These are phyloP conservation scores for Marasmius fiardii DNA, from an alignment of 1,284 basidiomycete genomes.

Conservation along the genomic window DNA sequence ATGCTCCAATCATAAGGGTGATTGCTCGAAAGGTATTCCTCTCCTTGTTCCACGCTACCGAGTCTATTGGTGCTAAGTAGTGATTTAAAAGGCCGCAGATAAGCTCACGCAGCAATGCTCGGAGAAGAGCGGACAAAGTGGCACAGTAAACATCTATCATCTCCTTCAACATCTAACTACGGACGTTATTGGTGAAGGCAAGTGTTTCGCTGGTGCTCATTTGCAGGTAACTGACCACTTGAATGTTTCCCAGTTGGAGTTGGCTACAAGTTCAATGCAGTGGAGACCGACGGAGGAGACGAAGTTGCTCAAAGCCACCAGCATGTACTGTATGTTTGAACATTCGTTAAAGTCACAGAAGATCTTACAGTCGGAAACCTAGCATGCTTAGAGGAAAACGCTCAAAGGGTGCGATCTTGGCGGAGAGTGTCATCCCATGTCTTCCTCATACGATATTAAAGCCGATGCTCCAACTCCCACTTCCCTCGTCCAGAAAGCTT, in stretches of 20 bases:
- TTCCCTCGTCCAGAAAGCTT: no score
- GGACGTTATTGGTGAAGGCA: neutral
- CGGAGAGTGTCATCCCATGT: no score
- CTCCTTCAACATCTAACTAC: neutral
- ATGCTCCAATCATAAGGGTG: neutral
- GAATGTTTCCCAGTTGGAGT: neutral
- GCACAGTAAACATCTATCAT: neutral
- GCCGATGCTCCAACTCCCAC: no score
- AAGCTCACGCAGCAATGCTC: neutral
- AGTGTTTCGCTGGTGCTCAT: neutral
- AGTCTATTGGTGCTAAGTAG: neutral
- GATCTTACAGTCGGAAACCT: no score
- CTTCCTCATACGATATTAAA: no score
- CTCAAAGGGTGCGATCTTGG: no score
- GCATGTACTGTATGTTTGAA: neutral
- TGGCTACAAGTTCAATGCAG: neutral
- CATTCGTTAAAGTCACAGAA: no score
- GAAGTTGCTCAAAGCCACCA: neutral
- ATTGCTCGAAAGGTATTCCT: neutral
- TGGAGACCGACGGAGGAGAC: neutral
- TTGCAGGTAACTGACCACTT: neutral
- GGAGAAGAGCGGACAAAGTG: neutral
- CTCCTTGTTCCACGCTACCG: neutral
- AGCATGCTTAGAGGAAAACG: no score
- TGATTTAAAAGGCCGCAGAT: neutral